Percentiles rank a stretch among this genome's conserved stretches.
Conservation (phyloP, 2,329 filamentous ascomycete species). For the Verticillium zaregamsianum region DNA sequence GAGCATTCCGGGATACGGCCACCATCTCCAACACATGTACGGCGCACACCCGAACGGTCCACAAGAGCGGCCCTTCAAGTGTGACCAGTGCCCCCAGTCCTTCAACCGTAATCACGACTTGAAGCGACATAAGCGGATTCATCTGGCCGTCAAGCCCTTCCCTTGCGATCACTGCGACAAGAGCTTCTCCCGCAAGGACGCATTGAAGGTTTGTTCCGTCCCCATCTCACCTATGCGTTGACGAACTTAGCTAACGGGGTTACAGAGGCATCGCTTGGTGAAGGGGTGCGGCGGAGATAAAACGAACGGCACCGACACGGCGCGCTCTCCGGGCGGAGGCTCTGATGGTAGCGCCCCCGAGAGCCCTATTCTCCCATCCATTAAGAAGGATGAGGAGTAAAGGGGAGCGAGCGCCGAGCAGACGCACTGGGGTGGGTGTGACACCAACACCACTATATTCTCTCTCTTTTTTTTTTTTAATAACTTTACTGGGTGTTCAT, state of each 20-base stretch:
- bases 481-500: neutral
- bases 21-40: slow-evolving; percentile 57
- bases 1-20: slow-evolving; percentile 47
- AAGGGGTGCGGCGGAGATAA: slow-evolving; percentile 54
- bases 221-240: neutral
- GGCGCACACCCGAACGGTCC: slow-evolving; percentile 42
- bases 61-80: slow-evolving; percentile 86
- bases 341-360: slow-evolving; percentile 4
- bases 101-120: slow-evolving; percentile 97
- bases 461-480: neutral
- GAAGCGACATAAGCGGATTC: slow-evolving; percentile 93
- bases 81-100: slow-evolving; percentile 84
- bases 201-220: slow-evolving; percentile 70
- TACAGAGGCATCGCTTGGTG: slow-evolving; percentile 58
- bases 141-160: slow-evolving; percentile 92
- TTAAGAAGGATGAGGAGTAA: neutral
- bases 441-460: neutral
- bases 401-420: neutral
- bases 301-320: slow-evolving; percentile 3
- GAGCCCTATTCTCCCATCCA: neutral
- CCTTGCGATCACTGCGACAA: slow-evolving; percentile 90
- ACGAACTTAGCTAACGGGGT: slow-evolving; percentile 1
- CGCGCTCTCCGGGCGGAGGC: neutral
- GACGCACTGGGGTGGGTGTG: neutral
- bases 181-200: slow-evolving; percentile 95